phyloP scores from a whole-genome alignment of 345 rosid genomes.

The Conringia planisiliqua region DNA sequence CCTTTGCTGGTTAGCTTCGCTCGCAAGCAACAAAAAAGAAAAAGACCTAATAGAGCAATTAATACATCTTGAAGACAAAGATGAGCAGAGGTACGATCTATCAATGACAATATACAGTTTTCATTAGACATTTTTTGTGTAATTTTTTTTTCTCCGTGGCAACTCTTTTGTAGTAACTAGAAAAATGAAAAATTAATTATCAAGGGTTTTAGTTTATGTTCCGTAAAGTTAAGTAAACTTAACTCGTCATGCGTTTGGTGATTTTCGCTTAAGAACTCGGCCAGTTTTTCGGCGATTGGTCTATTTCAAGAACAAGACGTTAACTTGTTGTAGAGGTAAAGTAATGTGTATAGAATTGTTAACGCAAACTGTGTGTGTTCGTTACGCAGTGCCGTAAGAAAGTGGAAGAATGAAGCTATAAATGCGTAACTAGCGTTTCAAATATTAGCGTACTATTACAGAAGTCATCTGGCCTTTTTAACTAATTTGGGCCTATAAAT shows the following conservation, averaged over 20 bases:
- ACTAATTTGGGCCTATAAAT: not conserved
- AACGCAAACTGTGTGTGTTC: conserved; percentile 3
- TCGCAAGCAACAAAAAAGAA: conserved; percentile 45
- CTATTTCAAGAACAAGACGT: not conserved
- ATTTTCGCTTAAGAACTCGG: not conserved
- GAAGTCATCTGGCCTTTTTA: not conserved
- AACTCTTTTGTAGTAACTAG: not conserved
- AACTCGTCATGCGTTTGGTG: conserved; percentile 15
- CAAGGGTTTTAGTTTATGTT: conserved; percentile 4
- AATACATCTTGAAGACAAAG: conserved; percentile 42
- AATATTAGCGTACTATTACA: too few relatives aligned
- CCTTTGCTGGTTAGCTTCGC: conserved; percentile 53
- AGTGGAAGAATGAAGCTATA: not conserved
- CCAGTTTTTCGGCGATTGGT: not conserved
- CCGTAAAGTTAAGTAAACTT: conserved; percentile 28
- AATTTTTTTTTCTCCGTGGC: not conserved
- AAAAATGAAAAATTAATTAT: not conserved
- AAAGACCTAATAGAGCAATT: conserved; percentile 43
- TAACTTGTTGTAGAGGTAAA: conserved; percentile 4
- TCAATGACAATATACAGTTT: conserved; percentile 3
- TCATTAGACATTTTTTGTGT: not conserved
- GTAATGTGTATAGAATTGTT: not conserved
- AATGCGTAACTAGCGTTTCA: not conserved
- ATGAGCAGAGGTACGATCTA: conserved; percentile 26
- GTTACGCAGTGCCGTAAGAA: conserved; percentile 2